Conservation (phyloP, 2,329 filamentous ascomycete genomes). For the Arthroderma sp. region DNA sequence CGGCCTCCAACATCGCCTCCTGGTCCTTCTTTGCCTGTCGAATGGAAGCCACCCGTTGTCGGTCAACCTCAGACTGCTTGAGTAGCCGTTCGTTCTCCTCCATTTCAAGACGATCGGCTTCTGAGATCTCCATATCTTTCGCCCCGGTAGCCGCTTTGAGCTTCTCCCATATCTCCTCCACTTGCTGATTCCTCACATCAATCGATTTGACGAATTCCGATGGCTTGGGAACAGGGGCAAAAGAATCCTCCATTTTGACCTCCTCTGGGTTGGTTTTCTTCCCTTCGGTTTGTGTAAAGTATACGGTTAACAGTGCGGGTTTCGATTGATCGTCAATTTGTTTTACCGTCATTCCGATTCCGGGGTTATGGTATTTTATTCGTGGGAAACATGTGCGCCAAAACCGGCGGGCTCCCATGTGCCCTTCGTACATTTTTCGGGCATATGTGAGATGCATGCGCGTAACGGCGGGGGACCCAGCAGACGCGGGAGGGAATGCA, state of each 20-base stretch:
- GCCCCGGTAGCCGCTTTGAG: slow-evolving; percentile 30
- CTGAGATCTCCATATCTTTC: slow-evolving; percentile 32
- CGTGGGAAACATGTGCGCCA: slow-evolving; percentile 71
- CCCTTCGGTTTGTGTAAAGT: slow-evolving; percentile 20
- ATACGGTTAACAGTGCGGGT: slow-evolving; percentile 28
- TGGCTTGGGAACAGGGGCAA: slow-evolving; percentile 21
- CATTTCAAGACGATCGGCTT: slow-evolving; percentile 25
- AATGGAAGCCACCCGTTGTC: slow-evolving; percentile 23
- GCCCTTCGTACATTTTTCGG: slow-evolving; percentile 27
- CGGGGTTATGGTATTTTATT: slow-evolving; percentile 89
- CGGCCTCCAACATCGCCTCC: slow-evolving; percentile 31
- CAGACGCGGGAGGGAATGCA: slow-evolving; percentile 46
- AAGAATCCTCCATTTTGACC: slow-evolving; percentile 18
- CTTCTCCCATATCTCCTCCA: slow-evolving; percentile 30
- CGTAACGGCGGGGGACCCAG: slow-evolving; percentile 24
- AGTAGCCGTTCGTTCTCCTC: slow-evolving; percentile 24
- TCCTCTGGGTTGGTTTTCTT: slow-evolving; percentile 7
- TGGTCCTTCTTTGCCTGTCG: slow-evolving; percentile 34
- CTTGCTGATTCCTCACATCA: slow-evolving; percentile 27
- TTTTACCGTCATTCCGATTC: slow-evolving; percentile 68
- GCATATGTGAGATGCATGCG: slow-evolving; percentile 34
- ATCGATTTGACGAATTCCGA: slow-evolving; percentile 23
- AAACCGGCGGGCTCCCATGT: slow-evolving; percentile 57
- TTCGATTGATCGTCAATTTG: slow-evolving; percentile 44
- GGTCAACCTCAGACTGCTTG: slow-evolving; percentile 26